phyloP scores from a whole-genome alignment of 2,329 filamentous ascomycete genomes.

The Raffaelea albimanens region DNA sequence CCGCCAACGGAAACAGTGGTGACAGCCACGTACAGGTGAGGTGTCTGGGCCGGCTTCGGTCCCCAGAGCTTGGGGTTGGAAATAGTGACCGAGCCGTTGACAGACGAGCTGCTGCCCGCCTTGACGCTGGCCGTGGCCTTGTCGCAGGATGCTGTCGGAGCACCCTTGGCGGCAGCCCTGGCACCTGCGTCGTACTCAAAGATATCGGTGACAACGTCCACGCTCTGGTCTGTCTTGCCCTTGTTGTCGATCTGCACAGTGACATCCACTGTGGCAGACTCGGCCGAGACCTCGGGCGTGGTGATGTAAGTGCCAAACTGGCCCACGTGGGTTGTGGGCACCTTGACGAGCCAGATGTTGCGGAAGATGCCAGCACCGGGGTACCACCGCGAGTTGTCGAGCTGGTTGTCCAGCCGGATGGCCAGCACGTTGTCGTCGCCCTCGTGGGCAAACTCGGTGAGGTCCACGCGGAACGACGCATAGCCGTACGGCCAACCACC shows the following conservation, averaged over 20 bases:
- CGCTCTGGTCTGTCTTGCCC: conserved; percentile 17
- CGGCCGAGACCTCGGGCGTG: conserved; percentile 31
- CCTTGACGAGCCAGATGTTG: conserved; percentile 44
- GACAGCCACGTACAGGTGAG: conserved; percentile 37
- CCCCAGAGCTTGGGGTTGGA: conserved; percentile 36
- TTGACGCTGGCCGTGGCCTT: conserved; percentile 18
- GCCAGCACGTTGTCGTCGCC: conserved; percentile 32
- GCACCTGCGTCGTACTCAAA: conserved; percentile 25
- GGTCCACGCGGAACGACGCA: conserved; percentile 39
- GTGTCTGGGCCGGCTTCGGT: conserved; percentile 32
- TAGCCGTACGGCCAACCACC: conserved; percentile 43
- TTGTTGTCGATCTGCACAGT: conserved; percentile 37
- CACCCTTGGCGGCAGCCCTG: conserved; percentile 17
- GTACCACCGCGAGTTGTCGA: conserved; percentile 41
- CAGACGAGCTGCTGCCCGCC: conserved; percentile 19
- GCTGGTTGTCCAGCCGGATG: conserved; percentile 38
- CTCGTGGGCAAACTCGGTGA: conserved; percentile 30
- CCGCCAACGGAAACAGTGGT: conserved; percentile 23
- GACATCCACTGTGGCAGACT: conserved; percentile 34
- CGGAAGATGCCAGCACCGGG: conserved; percentile 46
- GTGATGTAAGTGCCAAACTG: conserved; percentile 41
- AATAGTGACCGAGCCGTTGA: conserved; percentile 25
- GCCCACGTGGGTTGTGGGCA: conserved; percentile 33
- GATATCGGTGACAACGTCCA: conserved; percentile 31
- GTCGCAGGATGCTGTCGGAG: conserved; percentile 23